Evolutionary conservation across 2,329 filamentous ascomycete species (phyloP).

Genomic region (Teratosphaeria nubilosa): DNA sequence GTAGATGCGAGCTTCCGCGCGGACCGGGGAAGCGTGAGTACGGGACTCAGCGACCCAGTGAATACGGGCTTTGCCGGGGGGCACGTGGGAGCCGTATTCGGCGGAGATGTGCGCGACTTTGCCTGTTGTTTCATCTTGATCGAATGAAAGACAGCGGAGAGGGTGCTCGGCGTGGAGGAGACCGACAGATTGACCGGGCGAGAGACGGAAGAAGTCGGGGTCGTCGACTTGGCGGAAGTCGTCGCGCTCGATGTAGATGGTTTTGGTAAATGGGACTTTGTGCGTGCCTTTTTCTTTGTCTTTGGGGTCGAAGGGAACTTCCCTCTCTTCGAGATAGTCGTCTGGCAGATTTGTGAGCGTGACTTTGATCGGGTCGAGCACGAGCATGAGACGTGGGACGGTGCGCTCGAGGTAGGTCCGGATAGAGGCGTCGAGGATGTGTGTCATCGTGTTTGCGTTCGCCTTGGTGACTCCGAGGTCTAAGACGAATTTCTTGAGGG

Average conservation of each 20-base stretch:
- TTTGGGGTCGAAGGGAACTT: constrained; percentile 73
- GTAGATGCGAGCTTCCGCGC: constrained; percentile 66
- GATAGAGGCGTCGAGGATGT: constrained; percentile 75
- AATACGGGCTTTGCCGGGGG: constrained; percentile 48
- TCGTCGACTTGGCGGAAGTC: constrained; percentile 64
- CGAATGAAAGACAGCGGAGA: constrained; percentile 58
- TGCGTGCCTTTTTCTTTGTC: constrained; percentile 57
- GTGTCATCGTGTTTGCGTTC: constrained; percentile 66
- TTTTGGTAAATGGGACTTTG: constrained; percentile 58
- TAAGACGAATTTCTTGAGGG: constrained; percentile 80
- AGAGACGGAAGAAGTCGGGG: constrained; percentile 67
- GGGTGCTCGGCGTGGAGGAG: constrained; percentile 61
- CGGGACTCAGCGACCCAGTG: constrained; percentile 76
- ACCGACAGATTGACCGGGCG: constrained; percentile 64
- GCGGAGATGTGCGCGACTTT: constrained; percentile 58
- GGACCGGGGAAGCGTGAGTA: constrained; percentile 48
- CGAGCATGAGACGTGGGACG: constrained; percentile 79
- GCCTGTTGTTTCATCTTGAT: constrained; percentile 54
- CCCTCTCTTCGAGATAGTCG: constrained; percentile 53
- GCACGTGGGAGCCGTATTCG: constrained; percentile 55
- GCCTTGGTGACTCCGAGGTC: constrained; percentile 85
- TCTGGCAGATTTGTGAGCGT: constrained; percentile 70
- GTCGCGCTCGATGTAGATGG: constrained; percentile 72
- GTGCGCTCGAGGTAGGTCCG: constrained; percentile 79
- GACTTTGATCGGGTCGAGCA: constrained; percentile 76